Conservation (phyloP, 352 stramenopile species). For the Phytopythium boreale region DNA sequence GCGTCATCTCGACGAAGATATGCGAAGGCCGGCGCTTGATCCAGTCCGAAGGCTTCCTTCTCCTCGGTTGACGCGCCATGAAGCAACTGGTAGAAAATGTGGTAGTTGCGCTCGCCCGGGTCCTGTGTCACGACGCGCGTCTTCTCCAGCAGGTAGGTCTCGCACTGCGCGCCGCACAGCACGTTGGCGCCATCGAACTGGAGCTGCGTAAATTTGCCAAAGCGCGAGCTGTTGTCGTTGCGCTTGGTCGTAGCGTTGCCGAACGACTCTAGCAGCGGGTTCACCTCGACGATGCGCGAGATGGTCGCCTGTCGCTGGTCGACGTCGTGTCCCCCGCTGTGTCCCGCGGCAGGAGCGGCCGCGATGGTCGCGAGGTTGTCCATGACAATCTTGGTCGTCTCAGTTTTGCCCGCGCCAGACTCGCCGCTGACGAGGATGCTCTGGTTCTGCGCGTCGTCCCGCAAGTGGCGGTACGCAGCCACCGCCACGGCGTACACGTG, state of each 20-base stretch:
- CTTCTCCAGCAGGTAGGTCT: conserved; percentile 97
- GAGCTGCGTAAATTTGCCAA: conserved; percentile 97
- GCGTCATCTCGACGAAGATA: conserved; percentile 45
- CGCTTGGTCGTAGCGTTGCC: conserved; percentile 97
- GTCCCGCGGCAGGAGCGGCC: conserved; percentile 12
- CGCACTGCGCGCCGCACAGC: conserved; percentile 87
- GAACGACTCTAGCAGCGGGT: conserved; percentile 98
- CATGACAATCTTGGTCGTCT: conserved; percentile 93
- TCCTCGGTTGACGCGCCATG: conserved; percentile 38
- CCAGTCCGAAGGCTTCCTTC: conserved; percentile 40
- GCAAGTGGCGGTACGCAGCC: conserved; percentile 68
- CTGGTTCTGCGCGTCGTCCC: conserved; percentile 55
- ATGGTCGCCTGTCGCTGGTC: conserved; percentile 69
- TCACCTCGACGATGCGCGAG: conserved; percentile 94
- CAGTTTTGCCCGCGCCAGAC: conserved; percentile 91
- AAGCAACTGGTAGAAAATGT: conserved; percentile 95
- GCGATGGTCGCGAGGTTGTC: conserved; percentile 81
- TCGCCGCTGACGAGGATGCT: conserved; percentile 87
- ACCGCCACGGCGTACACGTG: conserved; percentile 76
- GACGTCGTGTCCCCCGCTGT: conserved; percentile 21
- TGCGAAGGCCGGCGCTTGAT: conserved; percentile 25
- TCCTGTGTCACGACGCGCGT: conserved; percentile 92
- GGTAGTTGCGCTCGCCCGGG: conserved; percentile 91
- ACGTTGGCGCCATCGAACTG: conserved; percentile 85
- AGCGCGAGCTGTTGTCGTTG: conserved; percentile 96